Base-by-base conservation (phyloP, 768 basidiomycete genomes). In the Russula sp. region DNA sequence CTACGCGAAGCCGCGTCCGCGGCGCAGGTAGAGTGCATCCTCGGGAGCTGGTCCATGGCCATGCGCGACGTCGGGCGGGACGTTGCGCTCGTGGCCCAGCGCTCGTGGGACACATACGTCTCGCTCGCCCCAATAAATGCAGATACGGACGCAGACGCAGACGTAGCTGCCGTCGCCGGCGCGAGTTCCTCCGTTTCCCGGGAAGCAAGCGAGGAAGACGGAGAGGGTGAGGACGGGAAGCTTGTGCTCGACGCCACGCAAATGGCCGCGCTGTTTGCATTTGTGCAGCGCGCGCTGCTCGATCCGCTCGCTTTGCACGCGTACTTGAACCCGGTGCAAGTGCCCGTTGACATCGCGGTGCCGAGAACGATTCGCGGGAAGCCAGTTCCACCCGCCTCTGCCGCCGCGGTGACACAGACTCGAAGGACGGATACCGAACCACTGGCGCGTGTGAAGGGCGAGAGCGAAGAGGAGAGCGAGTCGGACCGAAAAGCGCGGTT, bases 41-140 rank as follows among this genome's bases (percentile, higher is more conserved):
- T 89, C 1, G 90, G 89, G 2, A 80, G 85, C 9, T 93, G 92
- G 90, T 82, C 77, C 65, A 77, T 91, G 66, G 77, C 83, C 13
- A 78, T 83, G 16, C 81, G 87, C 69, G 93, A 95, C 64, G 70
- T 83, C 35, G 93, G 93, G 67, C 79, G 84, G 25, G 74, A 75
- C 1, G 85, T 92, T 8, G 74, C 83, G 2, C 65, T 69, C 1
- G 69, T 73, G 18, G 85, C 86, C 2, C 69, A 73, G 25, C 78
- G 75, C 57, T 77, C 83, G 9, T 91, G 88, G 88, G 73, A 70
- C 13, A 69, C 74, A 16, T 70, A 77, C 39, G 56, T 76, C 54
- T 63, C 67, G 25, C 36, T 64, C 49, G n/a, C 38, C 8, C 49
- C 32, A 2, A 13, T 36, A 29, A 58, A 56, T 6, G 6, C 56